These are phyloP conservation scores for Populus trichocarpa DNA, from an alignment of 441 rosid genomes.

Conservation along the genomic window DNA sequence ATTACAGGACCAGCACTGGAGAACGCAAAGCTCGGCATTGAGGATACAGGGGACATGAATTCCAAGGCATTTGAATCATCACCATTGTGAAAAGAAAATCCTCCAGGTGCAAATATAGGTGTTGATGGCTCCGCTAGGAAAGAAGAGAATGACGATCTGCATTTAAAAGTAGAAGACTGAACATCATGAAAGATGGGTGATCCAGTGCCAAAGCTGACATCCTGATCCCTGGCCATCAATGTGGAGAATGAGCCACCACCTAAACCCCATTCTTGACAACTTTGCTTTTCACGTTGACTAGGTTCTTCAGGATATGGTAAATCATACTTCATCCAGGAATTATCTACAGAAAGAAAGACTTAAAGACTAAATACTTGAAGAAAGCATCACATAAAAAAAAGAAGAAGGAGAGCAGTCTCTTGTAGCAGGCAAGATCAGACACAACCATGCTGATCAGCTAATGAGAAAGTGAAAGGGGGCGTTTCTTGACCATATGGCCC, in stretches of 20 bases:
- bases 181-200: slow-evolving; percentile 30
- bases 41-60: slow-evolving; percentile 34
- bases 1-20: slow-evolving; percentile 34
- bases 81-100: slow-evolving; percentile 37
- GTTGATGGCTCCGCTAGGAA: slow-evolving; percentile 38
- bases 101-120: slow-evolving; percentile 30
- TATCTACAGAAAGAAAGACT: slow-evolving; percentile 29
- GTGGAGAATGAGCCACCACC: slow-evolving; percentile 36
- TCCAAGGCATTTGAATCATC: slow-evolving; percentile 31
- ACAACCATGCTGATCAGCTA: not conserved
- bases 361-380: not conserved
- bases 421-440: not conserved
- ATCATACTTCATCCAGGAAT: slow-evolving; percentile 49
- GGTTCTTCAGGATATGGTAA: slow-evolving; percentile 13
- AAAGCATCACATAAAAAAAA: not conserved
- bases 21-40: slow-evolving; percentile 68
- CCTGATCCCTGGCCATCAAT: slow-evolving; percentile 42
- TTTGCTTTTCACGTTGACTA: slow-evolving; percentile 18
- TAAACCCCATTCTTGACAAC: slow-evolving; percentile 32
- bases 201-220: slow-evolving; percentile 58
- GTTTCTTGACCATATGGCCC: not conserved
- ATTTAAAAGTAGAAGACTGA: slow-evolving; percentile 35
- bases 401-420: not conserved
- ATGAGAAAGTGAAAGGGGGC: not conserved
- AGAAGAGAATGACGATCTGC: slow-evolving; percentile 50